Evolutionary conservation across 2,329 filamentous ascomycete species (phyloP).

Genomic region (Didymella keratinophila): DNA sequence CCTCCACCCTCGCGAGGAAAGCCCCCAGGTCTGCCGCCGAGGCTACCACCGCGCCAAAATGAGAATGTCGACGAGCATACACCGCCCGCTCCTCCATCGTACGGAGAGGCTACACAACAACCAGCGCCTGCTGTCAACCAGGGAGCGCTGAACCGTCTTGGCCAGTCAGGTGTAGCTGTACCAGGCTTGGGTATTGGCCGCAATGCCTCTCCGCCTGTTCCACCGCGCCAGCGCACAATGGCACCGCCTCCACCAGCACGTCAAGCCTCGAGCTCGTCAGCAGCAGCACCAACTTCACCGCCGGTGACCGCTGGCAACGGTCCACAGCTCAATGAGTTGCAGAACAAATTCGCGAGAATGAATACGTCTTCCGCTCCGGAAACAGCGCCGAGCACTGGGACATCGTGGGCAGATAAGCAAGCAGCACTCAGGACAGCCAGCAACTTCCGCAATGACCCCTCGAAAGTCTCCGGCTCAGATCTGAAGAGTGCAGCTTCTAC

Average conservation of each 20-base stretch:
- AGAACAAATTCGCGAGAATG: slow-evolving; percentile 67
- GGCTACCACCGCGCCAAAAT: slow-evolving; percentile 73
- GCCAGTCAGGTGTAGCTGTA: slow-evolving; percentile 78
- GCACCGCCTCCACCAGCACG: slow-evolving; percentile 40
- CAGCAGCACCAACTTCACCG: slow-evolving; percentile 31
- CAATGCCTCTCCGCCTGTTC: slow-evolving; percentile 46
- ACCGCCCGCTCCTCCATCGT: slow-evolving; percentile 57
- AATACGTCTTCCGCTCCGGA: slow-evolving; percentile 45
- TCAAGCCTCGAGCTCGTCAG: slow-evolving; percentile 35
- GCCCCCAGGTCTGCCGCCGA: slow-evolving; percentile 67
- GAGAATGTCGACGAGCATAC: slow-evolving; percentile 58
- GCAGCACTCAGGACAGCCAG: slow-evolving; percentile 68
- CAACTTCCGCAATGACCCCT: slow-evolving; percentile 67
- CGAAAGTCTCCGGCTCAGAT: slow-evolving; percentile 67
- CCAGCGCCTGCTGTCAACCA: slow-evolving; percentile 59
- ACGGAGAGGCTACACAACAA: slow-evolving; percentile 53
- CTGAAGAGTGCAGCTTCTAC: slow-evolving; percentile 66
- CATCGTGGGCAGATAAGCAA: slow-evolving; percentile 69
- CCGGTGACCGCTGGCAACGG: slow-evolving; percentile 29
- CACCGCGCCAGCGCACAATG: slow-evolving; percentile 45
- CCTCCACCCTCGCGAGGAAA: slow-evolving; percentile 52
- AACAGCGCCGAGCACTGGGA: slow-evolving; percentile 57
- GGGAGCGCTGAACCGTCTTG: slow-evolving; percentile 70
- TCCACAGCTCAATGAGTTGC: slow-evolving; percentile 69
- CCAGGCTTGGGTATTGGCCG: slow-evolving; percentile 77